phyloP scores from a whole-genome alignment of 148 eudicot species.

The Rhododendron kiyosumense region DNA sequence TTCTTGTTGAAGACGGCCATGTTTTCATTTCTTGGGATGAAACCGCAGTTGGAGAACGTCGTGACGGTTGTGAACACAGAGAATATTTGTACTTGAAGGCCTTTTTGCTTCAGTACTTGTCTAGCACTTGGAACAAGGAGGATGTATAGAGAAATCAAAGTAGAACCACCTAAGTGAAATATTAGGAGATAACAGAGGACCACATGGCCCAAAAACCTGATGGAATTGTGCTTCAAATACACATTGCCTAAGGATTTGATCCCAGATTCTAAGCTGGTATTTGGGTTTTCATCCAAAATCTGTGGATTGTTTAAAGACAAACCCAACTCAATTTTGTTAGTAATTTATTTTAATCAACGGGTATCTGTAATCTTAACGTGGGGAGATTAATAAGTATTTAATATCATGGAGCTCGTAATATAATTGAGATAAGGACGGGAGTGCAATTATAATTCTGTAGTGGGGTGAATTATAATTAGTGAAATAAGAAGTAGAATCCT shows the following conservation, averaged over 20 bases:
- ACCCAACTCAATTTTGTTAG: slow-evolving; percentile 17
- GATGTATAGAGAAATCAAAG: slow-evolving; percentile 25
- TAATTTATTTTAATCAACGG: too few species aligned
- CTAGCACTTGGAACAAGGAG: slow-evolving; percentile 33
- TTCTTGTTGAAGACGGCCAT: slow-evolving; percentile 55
- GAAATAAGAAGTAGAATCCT: too few species aligned
- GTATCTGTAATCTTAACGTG: too few species aligned
- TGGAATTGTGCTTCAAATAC: slow-evolving; percentile 27
- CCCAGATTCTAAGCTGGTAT: not conserved
- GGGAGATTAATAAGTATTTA: too few species aligned
- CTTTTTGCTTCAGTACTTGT: slow-evolving; percentile 41
- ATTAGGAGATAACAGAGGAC: slow-evolving; percentile 37
- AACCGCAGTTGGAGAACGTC: slow-evolving; percentile 67
- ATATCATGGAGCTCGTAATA: too few species aligned
- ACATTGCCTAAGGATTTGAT: not conserved
- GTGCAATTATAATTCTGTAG: too few species aligned
- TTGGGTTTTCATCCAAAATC: not conserved
- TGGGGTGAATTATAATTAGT: too few species aligned
- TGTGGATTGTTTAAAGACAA: not conserved
- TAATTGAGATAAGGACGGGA: too few species aligned
- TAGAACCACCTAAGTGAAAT: slow-evolving; percentile 30
- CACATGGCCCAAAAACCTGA: slow-evolving; percentile 24
- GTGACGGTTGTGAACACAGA: slow-evolving; percentile 49
- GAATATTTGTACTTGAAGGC: slow-evolving; percentile 32
- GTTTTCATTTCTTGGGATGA: slow-evolving; percentile 65